Evolutionary conservation across 179 eudicot genomes (phyloP).

Genomic region (Beta corolliflora): DNA sequence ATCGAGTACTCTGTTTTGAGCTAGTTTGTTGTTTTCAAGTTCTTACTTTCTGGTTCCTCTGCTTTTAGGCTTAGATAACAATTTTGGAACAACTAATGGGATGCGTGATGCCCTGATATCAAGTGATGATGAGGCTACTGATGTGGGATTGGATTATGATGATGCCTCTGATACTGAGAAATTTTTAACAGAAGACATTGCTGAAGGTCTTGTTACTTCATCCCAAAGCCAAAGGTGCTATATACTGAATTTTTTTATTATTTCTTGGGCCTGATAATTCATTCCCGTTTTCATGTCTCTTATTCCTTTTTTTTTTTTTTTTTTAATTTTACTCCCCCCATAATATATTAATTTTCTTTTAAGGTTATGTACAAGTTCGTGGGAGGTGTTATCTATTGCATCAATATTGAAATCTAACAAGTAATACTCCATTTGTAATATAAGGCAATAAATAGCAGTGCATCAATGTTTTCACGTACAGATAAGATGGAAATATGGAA

Average conservation of each 20-base stretch:
- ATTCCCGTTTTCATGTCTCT: background rate
- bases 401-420: background rate
- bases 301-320: background rate
- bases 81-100: slow-evolving; percentile 9
- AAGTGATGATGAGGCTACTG: slow-evolving; percentile 37
- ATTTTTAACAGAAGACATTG: slow-evolving; percentile 15
- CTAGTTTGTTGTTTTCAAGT: background rate
- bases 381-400: background rate
- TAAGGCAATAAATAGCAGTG: background rate
- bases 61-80: slow-evolving; percentile 20
- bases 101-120: slow-evolving; percentile 10
- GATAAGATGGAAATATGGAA: background rate
- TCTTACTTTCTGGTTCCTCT: background rate
- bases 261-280: background rate
- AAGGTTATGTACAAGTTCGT: background rate
- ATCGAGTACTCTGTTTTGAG: background rate
- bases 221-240: slow-evolving; percentile 33
- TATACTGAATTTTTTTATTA: background rate
- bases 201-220: slow-evolving; percentile 24
- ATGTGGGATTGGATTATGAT: slow-evolving; percentile 22
- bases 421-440: background rate
- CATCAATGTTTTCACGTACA: background rate
- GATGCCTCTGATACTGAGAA: slow-evolving; percentile 30
- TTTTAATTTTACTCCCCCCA: background rate
- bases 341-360: background rate